A percentile compares a stretch with the other conserved stretches of the same genome.
Evolutionary conservation across 805 yeast genomes (phyloP).

Genomic region (Metschnikowia arizonensis): DNA sequence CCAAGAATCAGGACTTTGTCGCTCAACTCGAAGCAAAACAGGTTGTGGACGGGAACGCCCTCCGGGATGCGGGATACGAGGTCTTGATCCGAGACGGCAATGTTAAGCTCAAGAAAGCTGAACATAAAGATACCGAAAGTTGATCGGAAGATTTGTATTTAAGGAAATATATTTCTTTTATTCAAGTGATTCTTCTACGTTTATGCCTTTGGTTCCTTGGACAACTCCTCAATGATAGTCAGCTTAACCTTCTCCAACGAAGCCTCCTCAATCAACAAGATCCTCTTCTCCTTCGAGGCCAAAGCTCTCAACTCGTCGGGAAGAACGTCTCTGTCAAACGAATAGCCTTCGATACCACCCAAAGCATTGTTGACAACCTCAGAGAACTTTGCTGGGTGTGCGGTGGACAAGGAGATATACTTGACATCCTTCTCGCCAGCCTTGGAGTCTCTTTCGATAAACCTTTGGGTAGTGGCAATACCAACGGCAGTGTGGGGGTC

Average conservation of each 20-base stretch:
- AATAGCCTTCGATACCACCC: conserved; percentile 60
- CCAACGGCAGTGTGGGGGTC: conserved; percentile 99
- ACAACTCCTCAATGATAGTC: conserved; percentile 69
- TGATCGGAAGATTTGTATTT: neutral
- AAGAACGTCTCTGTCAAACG: conserved; percentile 82
- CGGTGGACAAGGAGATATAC: conserved; percentile 83
- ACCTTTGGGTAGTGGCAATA: conserved; percentile 68
- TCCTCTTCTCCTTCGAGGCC: conserved; percentile 67
- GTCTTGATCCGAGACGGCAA: conserved; percentile 70
- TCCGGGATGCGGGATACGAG: conserved; percentile 70
- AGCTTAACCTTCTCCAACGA: conserved; percentile 71
- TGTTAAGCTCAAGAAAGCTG: conserved; percentile 45
- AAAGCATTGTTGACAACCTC: conserved; percentile 90
- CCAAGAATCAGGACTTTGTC: conserved; percentile 70
- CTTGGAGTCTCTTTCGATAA: conserved; percentile 47
- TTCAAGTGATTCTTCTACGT: neutral
- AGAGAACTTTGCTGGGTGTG: conserved; percentile 98
- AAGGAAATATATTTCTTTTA: conserved; percentile 1
- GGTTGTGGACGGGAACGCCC: conserved; percentile 53
- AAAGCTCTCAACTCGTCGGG: conserved; percentile 82
- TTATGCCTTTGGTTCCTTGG: conserved; percentile 16
- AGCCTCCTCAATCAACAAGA: conserved; percentile 64
- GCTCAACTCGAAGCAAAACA: conserved; percentile 72
- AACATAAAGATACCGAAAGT: neutral
- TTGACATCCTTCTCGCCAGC: conserved; percentile 36